A percentile compares a stretch with the other conserved stretches of the same genome.
Evolutionary conservation across 2,329 filamentous ascomycete species (phyloP).

Genomic region (Penicillium glabrum): DNA sequence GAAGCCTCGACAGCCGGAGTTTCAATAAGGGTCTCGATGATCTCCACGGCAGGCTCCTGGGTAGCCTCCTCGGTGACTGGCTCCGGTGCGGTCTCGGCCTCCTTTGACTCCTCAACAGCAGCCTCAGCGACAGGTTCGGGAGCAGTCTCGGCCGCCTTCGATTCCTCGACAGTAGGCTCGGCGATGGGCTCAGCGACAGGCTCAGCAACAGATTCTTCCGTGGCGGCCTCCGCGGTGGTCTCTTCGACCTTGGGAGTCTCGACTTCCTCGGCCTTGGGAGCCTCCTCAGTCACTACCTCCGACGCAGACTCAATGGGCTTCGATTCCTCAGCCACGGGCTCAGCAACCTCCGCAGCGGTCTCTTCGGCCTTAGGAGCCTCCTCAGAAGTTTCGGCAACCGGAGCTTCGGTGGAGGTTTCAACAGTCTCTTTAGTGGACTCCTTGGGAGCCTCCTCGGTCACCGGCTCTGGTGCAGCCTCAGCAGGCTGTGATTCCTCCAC

Average conservation of each 20-base stretch:
- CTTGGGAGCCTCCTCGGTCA: background rate
- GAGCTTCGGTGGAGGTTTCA: conserved; percentile 15
- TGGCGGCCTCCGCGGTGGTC: background rate
- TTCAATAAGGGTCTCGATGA: conserved; percentile 26
- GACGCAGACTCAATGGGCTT: background rate
- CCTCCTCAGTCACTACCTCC: conserved; percentile 7
- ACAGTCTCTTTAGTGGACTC: conserved; percentile 29
- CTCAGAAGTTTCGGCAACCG: conserved; percentile 2
- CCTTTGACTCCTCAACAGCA: background rate
- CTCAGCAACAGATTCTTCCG: background rate
- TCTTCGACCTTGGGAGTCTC: background rate
- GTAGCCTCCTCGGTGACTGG: background rate
- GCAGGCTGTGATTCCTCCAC: conserved; percentile 4
- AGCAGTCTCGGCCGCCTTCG: background rate
- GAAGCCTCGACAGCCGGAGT: background rate
- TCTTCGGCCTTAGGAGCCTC: conserved; percentile 25
- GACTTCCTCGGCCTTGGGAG: background rate
- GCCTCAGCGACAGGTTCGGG: conserved; percentile 11
- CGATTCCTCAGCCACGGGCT: background rate
- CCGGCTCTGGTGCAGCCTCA: background rate
- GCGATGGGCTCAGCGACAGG: background rate
- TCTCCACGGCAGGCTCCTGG: conserved; percentile 51
- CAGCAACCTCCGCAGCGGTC: conserved; percentile 1
- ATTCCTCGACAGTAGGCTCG: background rate
- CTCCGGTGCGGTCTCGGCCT: conserved; percentile 12